Evolutionary conservation across 495 filamentous ascomycete genomes (phyloP).

Genomic region (Xylaria palmicola): DNA sequence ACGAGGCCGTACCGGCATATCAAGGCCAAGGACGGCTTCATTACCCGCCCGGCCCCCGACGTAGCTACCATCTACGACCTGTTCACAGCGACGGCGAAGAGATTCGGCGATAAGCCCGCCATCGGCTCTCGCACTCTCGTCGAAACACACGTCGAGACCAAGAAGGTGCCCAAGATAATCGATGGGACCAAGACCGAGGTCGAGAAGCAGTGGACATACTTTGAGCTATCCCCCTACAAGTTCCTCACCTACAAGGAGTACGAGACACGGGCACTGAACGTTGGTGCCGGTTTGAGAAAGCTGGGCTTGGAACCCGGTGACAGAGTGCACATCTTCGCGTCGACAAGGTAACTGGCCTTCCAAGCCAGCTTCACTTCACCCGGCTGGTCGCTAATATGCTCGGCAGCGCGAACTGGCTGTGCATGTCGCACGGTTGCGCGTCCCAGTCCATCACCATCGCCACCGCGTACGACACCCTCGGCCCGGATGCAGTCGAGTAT

Average conservation of each 20-base stretch:
- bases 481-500: conserved; percentile 59
- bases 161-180: conserved; percentile 66
- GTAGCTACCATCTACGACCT: conserved; percentile 61
- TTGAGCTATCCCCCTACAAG: conserved; percentile 59
- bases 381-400: conserved; percentile 15
- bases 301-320: conserved; percentile 52
- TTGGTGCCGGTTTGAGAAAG: conserved; percentile 58
- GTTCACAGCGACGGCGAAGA: conserved; percentile 50
- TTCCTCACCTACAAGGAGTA: conserved; percentile 64
- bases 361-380: background rate
- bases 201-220: conserved; percentile 68
- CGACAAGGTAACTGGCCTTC: conserved; percentile 45
- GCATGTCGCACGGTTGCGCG: conserved; percentile 47
- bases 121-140: conserved; percentile 59
- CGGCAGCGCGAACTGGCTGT: conserved; percentile 48
- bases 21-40: conserved; percentile 52
- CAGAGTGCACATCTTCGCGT: conserved; percentile 60
- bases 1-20: conserved; percentile 61
- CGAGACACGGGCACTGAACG: conserved; percentile 48
- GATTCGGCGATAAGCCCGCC: conserved; percentile 56
- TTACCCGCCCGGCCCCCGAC: conserved; percentile 47
- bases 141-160: conserved; percentile 58
- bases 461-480: conserved; percentile 66
- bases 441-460: conserved; percentile 65
- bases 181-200: conserved; percentile 60